Base-by-base conservation (phyloP, 345 rosid species). In the Clarkia xantiana region DNA sequence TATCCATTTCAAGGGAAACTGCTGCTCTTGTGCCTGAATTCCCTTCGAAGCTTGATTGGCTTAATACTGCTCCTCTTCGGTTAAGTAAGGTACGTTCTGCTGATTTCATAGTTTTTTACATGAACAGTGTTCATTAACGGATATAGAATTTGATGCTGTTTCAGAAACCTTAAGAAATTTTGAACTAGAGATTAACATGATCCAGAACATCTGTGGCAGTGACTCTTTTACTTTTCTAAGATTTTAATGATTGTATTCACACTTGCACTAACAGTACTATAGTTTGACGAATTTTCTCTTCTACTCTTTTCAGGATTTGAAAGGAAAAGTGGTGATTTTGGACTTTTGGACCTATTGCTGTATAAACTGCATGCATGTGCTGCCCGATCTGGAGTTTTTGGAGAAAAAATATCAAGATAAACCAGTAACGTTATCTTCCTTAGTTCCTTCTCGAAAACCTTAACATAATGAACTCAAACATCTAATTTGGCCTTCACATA, bases 311-410 rank as follows among this genome's bases (percentile, higher is more conserved):
- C 53, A 90, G 97, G 95, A 79, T 63, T 58, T 90, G 73, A 72
- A 69, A 66, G 97, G 97, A 59, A 90, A 86, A 71, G 91, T 86
- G 62, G 97, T 86, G 49, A 59, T 90, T 53, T 81, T 90, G 67
- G 95, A 90, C 54, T 90, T 90, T 70, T 86, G 97, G 97, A 90
- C 97, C 12, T 90, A 90, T 58, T 86, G 97, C 57, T 90, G 94
- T 59, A 82, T 90, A 76, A 86, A 86, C 54, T 90, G 97, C 50
- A 83, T 90, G 84, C 97, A 90, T 39, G 91, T 86, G 54, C 59
- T 86, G 56, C 97, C 91, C 22, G 97, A 90, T 73, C 67, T 90
- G 40, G 97, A 73, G 52, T 83, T 61, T 66, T 61, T 90, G 77
- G 97, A 90, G 78, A 77, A 79, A 51, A 90, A 86, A 60, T 90